A percentile compares a stretch with the other conserved stretches of the same genome.
Conservation (phyloP, 805 yeast species). For the Alloascoidea hylecoeti region DNA sequence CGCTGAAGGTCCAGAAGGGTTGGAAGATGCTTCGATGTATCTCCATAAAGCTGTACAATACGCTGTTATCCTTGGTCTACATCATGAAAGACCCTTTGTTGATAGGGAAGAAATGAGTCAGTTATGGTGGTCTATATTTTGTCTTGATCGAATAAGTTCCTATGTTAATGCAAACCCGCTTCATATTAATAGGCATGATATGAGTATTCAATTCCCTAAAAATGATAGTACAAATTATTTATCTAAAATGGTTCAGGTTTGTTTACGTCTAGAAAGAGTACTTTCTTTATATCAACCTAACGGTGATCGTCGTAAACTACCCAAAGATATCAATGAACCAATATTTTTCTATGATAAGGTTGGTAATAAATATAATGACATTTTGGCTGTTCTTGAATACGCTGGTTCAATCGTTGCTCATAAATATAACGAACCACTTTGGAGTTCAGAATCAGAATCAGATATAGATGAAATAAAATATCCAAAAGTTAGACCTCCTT, state of each 20-base stretch:
- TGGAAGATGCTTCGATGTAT: slow-evolving; percentile 22
- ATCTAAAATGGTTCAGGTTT: slow-evolving; percentile 17
- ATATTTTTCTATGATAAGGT: slow-evolving; percentile 12
- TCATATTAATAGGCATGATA: slow-evolving; percentile 23
- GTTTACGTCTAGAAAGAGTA: slow-evolving; percentile 20
- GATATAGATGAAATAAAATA: background rate
- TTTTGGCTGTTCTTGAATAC: slow-evolving; percentile 15
- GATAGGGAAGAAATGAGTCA: slow-evolving; percentile 15
- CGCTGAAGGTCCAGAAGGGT: slow-evolving; percentile 23
- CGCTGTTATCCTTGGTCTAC: slow-evolving; percentile 23
- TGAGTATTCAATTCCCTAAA: slow-evolving; percentile 18
- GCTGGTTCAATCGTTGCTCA: slow-evolving; percentile 17
- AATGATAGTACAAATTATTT: slow-evolving; percentile 15
- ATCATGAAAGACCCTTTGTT: slow-evolving; percentile 20
- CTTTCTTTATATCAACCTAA: slow-evolving; percentile 23
- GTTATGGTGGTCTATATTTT: slow-evolving; percentile 25
- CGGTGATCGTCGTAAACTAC: slow-evolving; percentile 13
- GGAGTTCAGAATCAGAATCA: slow-evolving; percentile 2
- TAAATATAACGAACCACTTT: slow-evolving; percentile 11
- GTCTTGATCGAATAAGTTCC: slow-evolving; percentile 23
- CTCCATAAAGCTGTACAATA: slow-evolving; percentile 22
- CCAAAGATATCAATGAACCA: slow-evolving; percentile 14
- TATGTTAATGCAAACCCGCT: slow-evolving; percentile 24
- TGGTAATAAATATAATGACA: slow-evolving; percentile 12
- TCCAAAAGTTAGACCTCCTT: background rate